phyloP scores from a whole-genome alignment of 2,329 filamentous ascomycete genomes.

The Diplodia mutila region DNA sequence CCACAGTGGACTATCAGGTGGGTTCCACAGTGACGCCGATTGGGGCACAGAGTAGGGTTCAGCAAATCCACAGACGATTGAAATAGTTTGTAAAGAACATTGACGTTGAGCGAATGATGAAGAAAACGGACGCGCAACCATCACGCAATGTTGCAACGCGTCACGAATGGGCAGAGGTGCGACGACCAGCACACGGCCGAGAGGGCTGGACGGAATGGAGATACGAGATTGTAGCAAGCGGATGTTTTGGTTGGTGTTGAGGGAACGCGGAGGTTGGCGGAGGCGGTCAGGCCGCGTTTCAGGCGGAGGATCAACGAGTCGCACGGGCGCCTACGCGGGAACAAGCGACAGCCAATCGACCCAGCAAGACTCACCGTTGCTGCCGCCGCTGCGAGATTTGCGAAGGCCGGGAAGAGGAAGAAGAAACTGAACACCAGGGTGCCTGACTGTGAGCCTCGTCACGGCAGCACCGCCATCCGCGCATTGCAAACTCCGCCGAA shows the following conservation, averaged over 20 bases:
- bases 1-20: no score
- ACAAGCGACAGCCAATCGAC: slow-evolving; percentile 22
- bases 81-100: no score
- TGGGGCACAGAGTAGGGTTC: no score
- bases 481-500: not conserved
- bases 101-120: not conserved
- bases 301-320: not conserved
- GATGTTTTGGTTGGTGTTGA: slow-evolving; percentile 8
- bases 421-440: not conserved
- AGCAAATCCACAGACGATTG: not conserved
- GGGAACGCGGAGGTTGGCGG: not conserved
- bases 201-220: not conserved
- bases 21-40: not conserved
- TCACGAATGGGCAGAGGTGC: not conserved
- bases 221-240: not conserved
- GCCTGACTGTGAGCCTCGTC: not conserved
- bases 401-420: no score
- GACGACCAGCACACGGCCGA: not conserved
- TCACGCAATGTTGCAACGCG: slow-evolving; percentile 6
- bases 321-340: slow-evolving; percentile 14
- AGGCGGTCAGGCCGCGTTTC: slow-evolving; percentile 16
- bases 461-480: not conserved
- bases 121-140: not conserved
- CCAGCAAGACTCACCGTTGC: not conserved
- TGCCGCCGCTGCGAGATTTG: not conserved